phyloP scores from a whole-genome alignment of 768 basidiomycete species.

The Termitomyces sp. region DNA sequence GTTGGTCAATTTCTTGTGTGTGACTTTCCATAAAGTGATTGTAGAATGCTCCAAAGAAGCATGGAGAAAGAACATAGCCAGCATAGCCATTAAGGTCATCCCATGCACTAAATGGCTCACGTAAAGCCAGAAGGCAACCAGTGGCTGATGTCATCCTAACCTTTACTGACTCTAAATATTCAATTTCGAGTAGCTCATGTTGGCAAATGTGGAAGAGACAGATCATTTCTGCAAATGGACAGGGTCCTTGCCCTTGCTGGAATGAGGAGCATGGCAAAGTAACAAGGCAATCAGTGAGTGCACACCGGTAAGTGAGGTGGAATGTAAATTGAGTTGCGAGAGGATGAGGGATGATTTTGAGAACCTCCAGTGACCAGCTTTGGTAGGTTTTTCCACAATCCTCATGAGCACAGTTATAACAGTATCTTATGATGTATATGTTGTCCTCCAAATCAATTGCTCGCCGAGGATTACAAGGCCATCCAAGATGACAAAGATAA shows the following conservation, averaged over 20 bases:
- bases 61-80: not conserved
- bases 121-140: not conserved
- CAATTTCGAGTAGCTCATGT: not conserved
- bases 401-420: not conserved
- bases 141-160: no score
- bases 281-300: not conserved
- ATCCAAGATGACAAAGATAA: not conserved
- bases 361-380: not conserved
- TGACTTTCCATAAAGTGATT: not conserved
- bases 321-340: not conserved
- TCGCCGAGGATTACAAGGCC: not conserved
- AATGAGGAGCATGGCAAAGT: not conserved
- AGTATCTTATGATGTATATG: no score
- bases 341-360: not conserved
- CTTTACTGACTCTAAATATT: not conserved
- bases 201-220: not conserved
- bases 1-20: not conserved
- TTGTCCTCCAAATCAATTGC: not conserved
- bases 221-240: not conserved
- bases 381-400: not conserved
- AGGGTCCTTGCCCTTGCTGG: not conserved
- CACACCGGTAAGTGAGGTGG: not conserved
- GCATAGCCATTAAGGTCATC: not conserved
- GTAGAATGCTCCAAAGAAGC: not conserved
- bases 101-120: not conserved